A percentile compares a stretch with the other conserved stretches of the same genome.
These are phyloP conservation scores for Xylona heveae DNA, from an alignment of 495 filamentous ascomycete genomes.

Conservation along the genomic window DNA sequence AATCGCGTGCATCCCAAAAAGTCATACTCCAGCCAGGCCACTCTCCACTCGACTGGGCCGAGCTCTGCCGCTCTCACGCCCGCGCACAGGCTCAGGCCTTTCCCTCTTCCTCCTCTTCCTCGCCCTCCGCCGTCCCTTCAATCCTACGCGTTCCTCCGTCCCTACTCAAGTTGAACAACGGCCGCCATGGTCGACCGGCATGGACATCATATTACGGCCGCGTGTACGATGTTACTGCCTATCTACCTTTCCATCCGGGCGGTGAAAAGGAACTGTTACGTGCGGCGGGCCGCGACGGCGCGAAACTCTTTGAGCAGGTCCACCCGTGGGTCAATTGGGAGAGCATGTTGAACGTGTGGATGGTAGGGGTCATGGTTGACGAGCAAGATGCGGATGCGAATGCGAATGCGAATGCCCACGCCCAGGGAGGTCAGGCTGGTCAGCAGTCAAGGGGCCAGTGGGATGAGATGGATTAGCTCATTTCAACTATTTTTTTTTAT, in stretches of 20 bases:
- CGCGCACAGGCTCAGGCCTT: constrained; percentile 26
- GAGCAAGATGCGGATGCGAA: constrained; percentile 36
- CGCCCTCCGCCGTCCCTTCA: constrained; percentile 27
- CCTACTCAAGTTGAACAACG: constrained; percentile 50
- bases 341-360: constrained; percentile 67
- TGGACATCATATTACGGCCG: constrained; percentile 75
- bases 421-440: neutral
- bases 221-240: constrained; percentile 87
- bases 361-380: constrained; percentile 66
- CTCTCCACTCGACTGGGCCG: constrained; percentile 91
- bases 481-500: no score
- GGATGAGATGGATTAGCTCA: constrained; percentile 4
- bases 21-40: constrained; percentile 69
- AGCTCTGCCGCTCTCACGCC: constrained; percentile 37
- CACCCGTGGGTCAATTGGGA: constrained; percentile 99
- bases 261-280: constrained; percentile 71
- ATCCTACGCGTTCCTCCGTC: constrained; percentile 53
- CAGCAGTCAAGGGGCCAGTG: neutral
- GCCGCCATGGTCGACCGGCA: constrained; percentile 60
- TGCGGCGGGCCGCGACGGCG: constrained; percentile 56
- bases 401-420: constrained; percentile 5
- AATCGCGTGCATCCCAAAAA: constrained; percentile 24
- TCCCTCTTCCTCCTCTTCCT: no score
- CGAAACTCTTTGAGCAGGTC: constrained; percentile 67
- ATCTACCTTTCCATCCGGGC: constrained; percentile 78